A percentile compares a stretch with the other conserved stretches of the same genome.
Evolutionary conservation across 2,329 filamentous ascomycete species (phyloP).

Genomic region (Cercospora zeae-maydis): DNA sequence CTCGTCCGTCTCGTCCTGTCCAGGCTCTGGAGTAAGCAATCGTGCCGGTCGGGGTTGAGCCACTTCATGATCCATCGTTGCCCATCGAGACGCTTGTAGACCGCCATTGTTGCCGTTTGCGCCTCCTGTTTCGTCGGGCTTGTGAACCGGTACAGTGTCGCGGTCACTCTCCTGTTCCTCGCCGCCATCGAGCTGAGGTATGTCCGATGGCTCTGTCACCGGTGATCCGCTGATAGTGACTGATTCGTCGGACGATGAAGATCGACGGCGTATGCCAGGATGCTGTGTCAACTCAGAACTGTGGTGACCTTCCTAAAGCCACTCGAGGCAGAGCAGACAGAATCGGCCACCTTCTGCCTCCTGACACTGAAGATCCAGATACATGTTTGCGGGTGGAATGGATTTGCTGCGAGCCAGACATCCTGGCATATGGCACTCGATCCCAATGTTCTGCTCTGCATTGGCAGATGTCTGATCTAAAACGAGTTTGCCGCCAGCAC

Average conservation of each 20-base stretch:
- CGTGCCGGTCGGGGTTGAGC: neutral
- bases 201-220: neutral
- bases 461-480: neutral
- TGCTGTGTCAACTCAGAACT: neutral
- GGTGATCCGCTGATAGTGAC: neutral
- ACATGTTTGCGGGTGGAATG: constrained; percentile 12
- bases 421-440: constrained; percentile 12
- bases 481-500: constrained; percentile 2
- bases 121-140: neutral
- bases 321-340: constrained; percentile 24
- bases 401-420: constrained; percentile 8
- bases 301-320: constrained; percentile 20
- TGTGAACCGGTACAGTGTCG: neutral
- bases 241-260: neutral
- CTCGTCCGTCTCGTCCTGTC: neutral
- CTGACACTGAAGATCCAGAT: constrained; percentile 3
- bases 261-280: neutral
- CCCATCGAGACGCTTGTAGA: neutral
- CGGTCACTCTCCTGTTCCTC: neutral
- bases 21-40: neutral
- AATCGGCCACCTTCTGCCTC: constrained; percentile 12
- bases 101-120: neutral
- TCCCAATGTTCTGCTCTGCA: neutral
- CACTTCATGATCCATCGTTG: neutral
- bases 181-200: constrained; percentile 4